Evolutionary conservation across 345 rosid genomes (phyloP), one percentile per base, ranked within the genome.

Genomic region (Corchorus capsularis): DNA sequence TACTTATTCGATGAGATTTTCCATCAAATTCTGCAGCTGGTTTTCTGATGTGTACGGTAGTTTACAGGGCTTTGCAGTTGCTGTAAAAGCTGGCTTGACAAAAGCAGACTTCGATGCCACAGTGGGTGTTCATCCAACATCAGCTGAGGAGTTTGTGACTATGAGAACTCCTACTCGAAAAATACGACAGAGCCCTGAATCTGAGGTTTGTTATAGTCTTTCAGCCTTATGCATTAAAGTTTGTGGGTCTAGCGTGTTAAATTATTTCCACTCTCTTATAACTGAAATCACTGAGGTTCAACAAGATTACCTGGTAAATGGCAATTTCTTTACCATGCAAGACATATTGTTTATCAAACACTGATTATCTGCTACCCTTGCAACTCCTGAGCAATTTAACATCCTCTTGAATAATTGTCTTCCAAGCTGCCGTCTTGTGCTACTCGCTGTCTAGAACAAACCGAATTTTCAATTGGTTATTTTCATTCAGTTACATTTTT

Each of bases 71-170:
- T 90, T 92, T 88, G 97, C 98, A 5, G 90, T 95, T 75, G 99
- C 98, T 63, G 83, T 95, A 39, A 95, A 93, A 86, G 98, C 96
- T 79, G 97, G 99, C 54, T 85, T 95, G 83, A 92, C 96, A 3
- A 95, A 95, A 82, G 89, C 86, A 6, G 98, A 93, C 81, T 90
- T 93, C 69, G 98, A 95, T 89, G 81, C 89, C 41, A 95, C 97
- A 3, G 90, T 93, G 57, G 98, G 99, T 83, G 75, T 95, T 84
- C 99, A 95, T 74, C 99, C 98, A 19, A 95, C 97, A 69, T 79
- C 97, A 1, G 96, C 96, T 34, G 98, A 93, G 85, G 98, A 95
- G 84, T 87, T 95, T 59, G 98, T 95, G 72, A 95, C 96, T 6
- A 88, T 92, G 98, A 90, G 98, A 83, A 86, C 86, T 54, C 96